Evolutionary conservation across 202 grass and related monocot species (phyloP).

Genomic region (Carex arenaria): DNA sequence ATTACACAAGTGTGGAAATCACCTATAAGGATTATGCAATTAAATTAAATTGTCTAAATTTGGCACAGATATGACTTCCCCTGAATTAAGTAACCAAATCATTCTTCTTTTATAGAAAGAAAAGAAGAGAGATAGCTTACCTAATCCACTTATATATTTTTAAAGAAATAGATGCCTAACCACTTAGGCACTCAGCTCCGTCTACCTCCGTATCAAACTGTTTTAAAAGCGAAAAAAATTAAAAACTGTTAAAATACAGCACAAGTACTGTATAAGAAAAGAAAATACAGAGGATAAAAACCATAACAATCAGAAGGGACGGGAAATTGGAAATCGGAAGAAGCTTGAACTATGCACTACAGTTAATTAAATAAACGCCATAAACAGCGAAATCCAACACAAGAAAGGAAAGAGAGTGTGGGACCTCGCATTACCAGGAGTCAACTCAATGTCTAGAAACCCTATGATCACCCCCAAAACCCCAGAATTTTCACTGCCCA

Average conservation of each 20-base stretch:
- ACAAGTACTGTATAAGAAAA: background rate
- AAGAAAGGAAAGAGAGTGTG: background rate
- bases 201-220: background rate
- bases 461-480: background rate
- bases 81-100: background rate
- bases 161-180: background rate
- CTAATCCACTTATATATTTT: conserved; percentile 5
- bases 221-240: background rate
- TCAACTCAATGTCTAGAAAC: conserved; percentile 3
- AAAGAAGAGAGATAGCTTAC: background rate
- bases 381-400: background rate
- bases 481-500: background rate
- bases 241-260: background rate
- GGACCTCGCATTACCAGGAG: background rate
- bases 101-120: background rate
- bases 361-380: background rate
- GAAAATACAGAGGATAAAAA: conserved; percentile 2
- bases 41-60: conserved; percentile 18
- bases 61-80: background rate
- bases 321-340: background rate
- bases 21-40: conserved; percentile 1
- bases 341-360: background rate
- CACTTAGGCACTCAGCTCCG: conserved; percentile 2
- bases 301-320: background rate
- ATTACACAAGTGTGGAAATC: background rate